phyloP scores from a whole-genome alignment of 1,139 yeast genomes.

The Taphrina pruni region DNA sequence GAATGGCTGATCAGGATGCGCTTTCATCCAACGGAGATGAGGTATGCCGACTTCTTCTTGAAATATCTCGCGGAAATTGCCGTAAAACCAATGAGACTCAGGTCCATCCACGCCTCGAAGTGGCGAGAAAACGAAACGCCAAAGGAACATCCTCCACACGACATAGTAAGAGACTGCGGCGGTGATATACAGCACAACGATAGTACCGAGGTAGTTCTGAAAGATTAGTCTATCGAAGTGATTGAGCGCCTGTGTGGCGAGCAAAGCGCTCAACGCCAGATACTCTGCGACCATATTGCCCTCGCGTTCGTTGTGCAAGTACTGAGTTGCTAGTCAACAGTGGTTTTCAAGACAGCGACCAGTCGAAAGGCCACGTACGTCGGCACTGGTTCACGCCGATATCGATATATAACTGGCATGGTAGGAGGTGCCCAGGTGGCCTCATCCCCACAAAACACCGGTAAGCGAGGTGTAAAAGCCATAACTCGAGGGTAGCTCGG shows the following conservation, averaged over 20 bases:
- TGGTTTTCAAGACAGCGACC: no score
- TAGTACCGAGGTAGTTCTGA: neutral
- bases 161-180: constrained; percentile 16
- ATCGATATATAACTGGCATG: no score
- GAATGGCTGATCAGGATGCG: constrained; percentile 41
- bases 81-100: constrained; percentile 44
- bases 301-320: no score
- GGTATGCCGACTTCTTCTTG: constrained; percentile 36
- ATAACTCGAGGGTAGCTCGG: neutral
- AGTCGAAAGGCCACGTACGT: no score
- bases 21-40: constrained; percentile 42
- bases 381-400: no score
- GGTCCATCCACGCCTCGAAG: constrained; percentile 42
- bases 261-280: neutral
- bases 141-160: constrained; percentile 41
- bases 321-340: no score
- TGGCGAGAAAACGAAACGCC: constrained; percentile 43
- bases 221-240: constrained; percentile 7
- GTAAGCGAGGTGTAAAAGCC: neutral
- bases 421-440: no score
- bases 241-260: constrained; percentile 13
- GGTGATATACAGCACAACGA: neutral
- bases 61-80: constrained; percentile 38
- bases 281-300: constrained; percentile 2
- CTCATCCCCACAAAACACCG: no score